A percentile compares a stretch with the other conserved stretches of the same genome.
Evolutionary conservation across 164 flowering plant genomes (phyloP).

Genomic region (Sextonia rubra): DNA sequence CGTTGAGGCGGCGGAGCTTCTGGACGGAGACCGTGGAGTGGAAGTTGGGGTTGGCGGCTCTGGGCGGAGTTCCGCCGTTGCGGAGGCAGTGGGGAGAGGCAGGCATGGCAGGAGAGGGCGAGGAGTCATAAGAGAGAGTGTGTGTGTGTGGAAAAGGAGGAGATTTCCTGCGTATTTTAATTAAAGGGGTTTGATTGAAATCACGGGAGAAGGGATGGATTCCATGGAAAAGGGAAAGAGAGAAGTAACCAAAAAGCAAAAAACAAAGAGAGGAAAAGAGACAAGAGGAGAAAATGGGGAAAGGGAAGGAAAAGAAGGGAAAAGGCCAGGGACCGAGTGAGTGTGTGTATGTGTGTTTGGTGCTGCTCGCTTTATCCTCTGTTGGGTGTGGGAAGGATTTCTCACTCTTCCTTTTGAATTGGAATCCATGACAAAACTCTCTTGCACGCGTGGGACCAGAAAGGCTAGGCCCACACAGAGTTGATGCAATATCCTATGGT

Average conservation of each 20-base stretch:
- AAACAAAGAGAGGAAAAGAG: constrained; percentile 1
- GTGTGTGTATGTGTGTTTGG: too few relatives aligned
- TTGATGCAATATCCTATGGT: too few relatives aligned
- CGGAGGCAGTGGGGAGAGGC: constrained; percentile 49
- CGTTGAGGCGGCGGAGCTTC: constrained; percentile 73
- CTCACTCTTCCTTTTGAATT: too few relatives aligned
- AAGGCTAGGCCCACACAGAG: too few relatives aligned
- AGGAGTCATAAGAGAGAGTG: constrained; percentile 27
- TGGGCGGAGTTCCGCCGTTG: constrained; percentile 36
- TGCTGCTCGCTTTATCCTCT: too few relatives aligned
- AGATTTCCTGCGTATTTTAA: background rate
- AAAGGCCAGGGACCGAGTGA: background rate
- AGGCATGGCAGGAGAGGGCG: constrained; percentile 22
- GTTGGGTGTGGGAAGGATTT: too few relatives aligned
- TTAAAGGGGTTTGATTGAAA: constrained; percentile 13
- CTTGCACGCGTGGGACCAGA: too few relatives aligned
- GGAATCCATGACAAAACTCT: too few relatives aligned
- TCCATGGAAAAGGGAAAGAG: constrained; percentile 12
- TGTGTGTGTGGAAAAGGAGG: background rate
- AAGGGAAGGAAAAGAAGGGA: background rate
- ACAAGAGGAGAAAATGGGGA: background rate
- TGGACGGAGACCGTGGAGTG: constrained; percentile 70
- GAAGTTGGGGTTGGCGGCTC: constrained; percentile 30
- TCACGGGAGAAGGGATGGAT: constrained; percentile 38
- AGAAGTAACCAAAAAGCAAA: background rate